Base-by-base conservation (phyloP, 495 filamentous ascomycete species). In the Echria macrotheca region DNA sequence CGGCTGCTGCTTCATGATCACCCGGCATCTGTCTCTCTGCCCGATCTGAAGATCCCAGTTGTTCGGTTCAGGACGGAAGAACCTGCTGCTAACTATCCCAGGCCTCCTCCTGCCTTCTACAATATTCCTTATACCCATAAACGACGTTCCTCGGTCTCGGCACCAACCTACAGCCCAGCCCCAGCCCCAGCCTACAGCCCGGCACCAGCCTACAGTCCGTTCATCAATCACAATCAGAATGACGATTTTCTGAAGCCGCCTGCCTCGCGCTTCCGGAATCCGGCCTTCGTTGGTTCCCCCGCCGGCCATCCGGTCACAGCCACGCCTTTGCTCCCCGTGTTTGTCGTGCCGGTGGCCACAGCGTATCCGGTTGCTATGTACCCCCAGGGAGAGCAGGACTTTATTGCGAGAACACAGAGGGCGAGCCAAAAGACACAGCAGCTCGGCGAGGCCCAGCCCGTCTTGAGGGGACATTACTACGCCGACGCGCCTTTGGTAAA, bases 361-460 rank as follows among this genome's bases (percentile, higher is more conserved):
- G 23, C 19, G 12, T 52, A 50, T 26, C 55, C 56, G 5, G 22
- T 54, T 12, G 48, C 54, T 26, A 55, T 58, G 53, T 58, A 64
- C 36, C 60, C 61, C 1, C 47, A 47, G 32, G 50, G 54, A 24
- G 60, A 61, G 7, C 56, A 56, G n/a, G 63, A 66, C 6, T 55
- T 56, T 35, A 52, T 55, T 3, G 11, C 45, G 10, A 57, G 58
- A 48, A 61, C 63, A 10, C 56, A 59, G 39, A 46, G 54, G 26
- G 49, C 56, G 24, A 54, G 49, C 39, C 43, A 52, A 3, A 49
- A 47, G 37, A 52, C 54, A n/a, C 61, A 64, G 12, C 37, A 54
- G 8, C 29, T 46, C 4, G 43, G 38, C 8, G 50, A 28, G 14
- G 29, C 49, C 17, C 46, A 54, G 12, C 1, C 39, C 2, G 9